Base-by-base conservation (phyloP, 2,329 filamentous ascomycete genomes). In the Fusarium sp. region DNA sequence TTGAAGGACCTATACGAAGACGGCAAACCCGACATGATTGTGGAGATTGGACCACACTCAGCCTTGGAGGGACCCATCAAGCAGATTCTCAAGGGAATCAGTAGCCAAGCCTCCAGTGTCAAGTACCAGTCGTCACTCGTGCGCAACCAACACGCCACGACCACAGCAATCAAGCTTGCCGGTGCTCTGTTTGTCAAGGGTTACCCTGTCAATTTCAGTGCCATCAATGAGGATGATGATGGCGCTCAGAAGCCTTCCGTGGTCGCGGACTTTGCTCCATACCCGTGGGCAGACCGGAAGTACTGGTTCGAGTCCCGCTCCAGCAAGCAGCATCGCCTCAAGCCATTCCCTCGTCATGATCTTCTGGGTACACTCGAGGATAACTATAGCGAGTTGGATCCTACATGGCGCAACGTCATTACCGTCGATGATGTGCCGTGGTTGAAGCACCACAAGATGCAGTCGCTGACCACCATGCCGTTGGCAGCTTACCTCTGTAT, bases 1-100 rank as follows among this genome's bases (percentile, higher is more conserved):
- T 2, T 53, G 11, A 34, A 53, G 29, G 49, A 20, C 3, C 18
- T 33, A 0, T 33, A 33, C 29, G 31, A 34, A n/a, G 27, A 34
- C 0, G 49, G 49, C 1, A 3, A 1, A 1, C 27, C 49, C 9
- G 49, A 53, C 13, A 18, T 33, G 27, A 25, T 53, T 20, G 49
- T 81, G 2, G 79, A 81, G 42, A 53, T 81, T 2, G 79, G 79
- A 0, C 79, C 79, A 3, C 79, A 81, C 46, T 76, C 82, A 0
- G 81, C 82, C 0, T 76, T 85, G 0, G 78, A 80, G 58, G 80
- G 79, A 0, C 83, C 83, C 0, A 67, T 78, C 0, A 75, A 70
- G 4, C 77, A 83, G 61, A 81, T 58, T 0, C 31, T 68, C n/a
- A 58, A 50, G 13, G 57, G 49, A 0, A 14, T 53, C 34, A 61